phyloP scores from a whole-genome alignment of 2,329 filamentous ascomycete species.

The Pseudogymnoascus sp. region DNA sequence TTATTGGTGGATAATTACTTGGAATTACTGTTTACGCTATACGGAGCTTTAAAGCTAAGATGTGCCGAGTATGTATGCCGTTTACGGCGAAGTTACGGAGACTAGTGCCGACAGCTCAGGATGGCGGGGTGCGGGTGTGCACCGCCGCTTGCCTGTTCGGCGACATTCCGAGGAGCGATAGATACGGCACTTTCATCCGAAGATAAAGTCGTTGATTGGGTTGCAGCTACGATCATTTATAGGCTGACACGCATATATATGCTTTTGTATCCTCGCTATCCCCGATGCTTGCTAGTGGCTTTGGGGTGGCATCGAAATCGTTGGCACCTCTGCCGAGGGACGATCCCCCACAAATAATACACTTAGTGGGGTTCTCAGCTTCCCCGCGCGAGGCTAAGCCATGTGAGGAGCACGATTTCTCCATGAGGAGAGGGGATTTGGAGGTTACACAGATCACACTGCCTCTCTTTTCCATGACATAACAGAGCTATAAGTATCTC shows the following conservation, averaged over 20 bases:
- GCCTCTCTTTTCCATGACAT: neutral
- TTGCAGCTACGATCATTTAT: neutral
- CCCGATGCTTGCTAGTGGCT: neutral
- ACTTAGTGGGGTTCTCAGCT: neutral
- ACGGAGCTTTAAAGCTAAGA: neutral
- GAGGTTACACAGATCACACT: neutral
- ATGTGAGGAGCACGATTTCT: neutral
- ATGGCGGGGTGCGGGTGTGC: neutral
- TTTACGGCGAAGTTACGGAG: neutral
- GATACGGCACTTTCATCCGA: neutral
- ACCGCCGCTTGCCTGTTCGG: neutral
- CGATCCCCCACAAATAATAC: neutral
- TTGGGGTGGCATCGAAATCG: neutral
- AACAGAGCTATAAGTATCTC: neutral
- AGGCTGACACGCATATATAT: neutral
- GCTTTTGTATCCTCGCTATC: neutral
- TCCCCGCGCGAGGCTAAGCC: neutral
- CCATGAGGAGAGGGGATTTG: neutral
- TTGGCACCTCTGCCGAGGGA: neutral
- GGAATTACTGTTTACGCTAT: neutral
- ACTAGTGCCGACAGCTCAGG: neutral
- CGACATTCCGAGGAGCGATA: neutral
- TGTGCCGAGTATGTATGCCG: neutral
- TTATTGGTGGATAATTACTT: neutral
- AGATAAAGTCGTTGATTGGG: neutral